Percentiles rank a stretch among this genome's conserved stretches.
These are phyloP conservation scores for Allantophomopsis lycopodina DNA, from an alignment of 2,329 filamentous ascomycete genomes.

Conservation along the genomic window DNA sequence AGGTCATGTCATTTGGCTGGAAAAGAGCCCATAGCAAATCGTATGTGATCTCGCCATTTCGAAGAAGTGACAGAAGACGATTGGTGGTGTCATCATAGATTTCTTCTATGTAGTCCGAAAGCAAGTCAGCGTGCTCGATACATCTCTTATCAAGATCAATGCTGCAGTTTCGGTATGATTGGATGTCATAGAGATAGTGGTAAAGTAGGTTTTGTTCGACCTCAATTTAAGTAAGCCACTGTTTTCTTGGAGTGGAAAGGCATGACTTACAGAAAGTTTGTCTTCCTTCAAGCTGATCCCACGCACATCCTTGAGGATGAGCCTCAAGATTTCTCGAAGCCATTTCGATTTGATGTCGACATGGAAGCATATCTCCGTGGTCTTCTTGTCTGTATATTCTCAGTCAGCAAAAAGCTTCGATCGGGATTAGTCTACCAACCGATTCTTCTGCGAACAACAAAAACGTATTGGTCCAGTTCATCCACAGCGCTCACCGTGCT, in stretches of 20 bases:
- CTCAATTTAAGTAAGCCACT: constrained; percentile 2
- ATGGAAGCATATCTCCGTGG: neutral
- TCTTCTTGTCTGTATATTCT: constrained; percentile 3
- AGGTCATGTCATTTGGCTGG: constrained; percentile 14
- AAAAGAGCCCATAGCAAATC: constrained; percentile 20
- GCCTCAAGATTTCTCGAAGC: constrained; percentile 3
- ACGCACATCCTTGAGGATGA: constrained; percentile 1
- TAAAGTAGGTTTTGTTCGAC: constrained; percentile 6
- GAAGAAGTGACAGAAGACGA: constrained; percentile 13
- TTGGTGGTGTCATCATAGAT: constrained; percentile 1
- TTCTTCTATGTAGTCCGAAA: neutral
- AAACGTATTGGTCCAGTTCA: constrained; percentile 6
- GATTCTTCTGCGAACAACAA: constrained; percentile 4
- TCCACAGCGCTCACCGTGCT: neutral
- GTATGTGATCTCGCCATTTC: constrained; percentile 15
- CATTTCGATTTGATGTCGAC: constrained; percentile 4
- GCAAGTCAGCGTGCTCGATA: neutral
- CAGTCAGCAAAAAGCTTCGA: constrained; percentile 1
- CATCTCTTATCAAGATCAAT: neutral
- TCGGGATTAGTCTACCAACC: constrained; percentile 4
- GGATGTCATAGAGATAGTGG: constrained; percentile 5
- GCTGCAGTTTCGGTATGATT: constrained; percentile 1
- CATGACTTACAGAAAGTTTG: constrained; percentile 2
- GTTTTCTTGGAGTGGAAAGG: neutral
- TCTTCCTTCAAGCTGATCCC: constrained; percentile 2